Evolutionary conservation across 257 asterid species (phyloP).

Genomic region (Solanum tacnaense): DNA sequence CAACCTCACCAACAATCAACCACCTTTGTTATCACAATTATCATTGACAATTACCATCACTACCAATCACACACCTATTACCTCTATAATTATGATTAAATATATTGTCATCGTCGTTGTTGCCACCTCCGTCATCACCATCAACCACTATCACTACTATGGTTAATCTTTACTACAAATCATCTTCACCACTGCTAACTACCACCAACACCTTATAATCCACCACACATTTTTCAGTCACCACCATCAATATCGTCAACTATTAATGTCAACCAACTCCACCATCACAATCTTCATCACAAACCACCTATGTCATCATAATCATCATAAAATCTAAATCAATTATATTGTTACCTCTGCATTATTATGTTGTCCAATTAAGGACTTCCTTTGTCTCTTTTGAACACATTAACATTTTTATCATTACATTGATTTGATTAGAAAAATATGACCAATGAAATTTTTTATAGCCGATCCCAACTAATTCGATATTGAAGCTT

Average conservation of each 20-base stretch:
- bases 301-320: too few species aligned
- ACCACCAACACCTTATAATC: background rate
- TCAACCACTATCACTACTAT: rapidly evolving
- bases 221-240: too few species aligned
- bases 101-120: too few species aligned
- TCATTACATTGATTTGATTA: background rate
- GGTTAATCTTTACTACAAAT: too few species aligned
- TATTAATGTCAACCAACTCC: background rate
- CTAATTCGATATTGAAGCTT: background rate
- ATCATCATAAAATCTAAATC: background rate
- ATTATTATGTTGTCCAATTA: background rate
- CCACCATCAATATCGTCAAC: background rate
- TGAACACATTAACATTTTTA: background rate
- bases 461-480: background rate
- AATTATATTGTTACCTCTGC: background rate
- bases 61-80: too few species aligned
- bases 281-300: background rate
- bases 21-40: background rate
- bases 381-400: background rate
- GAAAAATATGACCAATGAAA: background rate
- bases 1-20: too few species aligned
- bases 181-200: too few species aligned
- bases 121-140: background rate
- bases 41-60: background rate
- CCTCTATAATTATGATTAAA: too few species aligned